Base-by-base conservation (phyloP, 2,329 filamentous ascomycete genomes). In the Aspergillus sergii region DNA sequence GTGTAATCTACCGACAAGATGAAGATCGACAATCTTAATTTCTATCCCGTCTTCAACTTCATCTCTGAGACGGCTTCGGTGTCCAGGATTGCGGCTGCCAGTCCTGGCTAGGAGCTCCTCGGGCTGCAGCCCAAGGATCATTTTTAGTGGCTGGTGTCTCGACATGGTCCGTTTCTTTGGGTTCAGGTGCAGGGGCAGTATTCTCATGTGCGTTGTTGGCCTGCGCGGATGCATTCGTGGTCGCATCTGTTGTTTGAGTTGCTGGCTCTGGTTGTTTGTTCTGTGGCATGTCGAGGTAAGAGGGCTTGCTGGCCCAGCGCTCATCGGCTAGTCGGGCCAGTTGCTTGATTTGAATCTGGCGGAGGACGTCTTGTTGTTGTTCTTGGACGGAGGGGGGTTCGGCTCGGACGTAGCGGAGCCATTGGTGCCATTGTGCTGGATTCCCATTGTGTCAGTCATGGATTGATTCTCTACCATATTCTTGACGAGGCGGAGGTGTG, bases 41-140 rank as follows among this genome's bases (percentile, higher is more conserved):
- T 51, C 28, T 51, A 32, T 51, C 14, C n/a, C 51, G 34, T 39
- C 34, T 10, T n/a, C 19, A n/a, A 9, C 34, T 16, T 75, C 71
- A 80, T 63, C 74, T 70, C 69, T 78, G 80, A 34, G 74, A 73
- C n/a, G 80, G 68, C 2, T 76, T 75, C 4, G 87, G 87, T 6
- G 75, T 79, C 89, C 89, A 92, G 3, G 86, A 79, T 55, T 85
- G 73, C 0, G 90, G 90, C 75, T 91, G 87, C 88, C 88, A 91
- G n/a, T 78, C 81, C 73, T 91, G 88, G 59, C 88, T 82, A 0
- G 88, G 86, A 2, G 61, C 83, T n/a, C 79, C 80, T n/a, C 75
- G 80, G 1, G 83, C 81, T 66, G 81, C 82, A 34, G 84, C 84
- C 88, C 88, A 91, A 2, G 88, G 88, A 71, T 89, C 71, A 28